These are phyloP conservation scores for Phlebopus sp. DNA, from an alignment of 1,284 basidiomycete species.

Conservation along the genomic window DNA sequence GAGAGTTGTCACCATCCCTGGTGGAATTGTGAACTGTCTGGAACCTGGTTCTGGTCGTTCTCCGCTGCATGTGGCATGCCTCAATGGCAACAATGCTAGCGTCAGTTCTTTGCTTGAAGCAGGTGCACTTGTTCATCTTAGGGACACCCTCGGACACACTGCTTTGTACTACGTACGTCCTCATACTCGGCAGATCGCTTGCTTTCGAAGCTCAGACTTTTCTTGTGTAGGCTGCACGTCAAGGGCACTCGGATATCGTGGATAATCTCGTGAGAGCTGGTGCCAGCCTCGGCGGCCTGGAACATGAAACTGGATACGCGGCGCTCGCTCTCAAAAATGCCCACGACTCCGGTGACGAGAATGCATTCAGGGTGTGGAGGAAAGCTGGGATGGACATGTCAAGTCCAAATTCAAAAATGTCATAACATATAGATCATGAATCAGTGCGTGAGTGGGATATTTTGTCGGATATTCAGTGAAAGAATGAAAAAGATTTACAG, in stretches of 20 bases:
- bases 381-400: conserved; percentile 35
- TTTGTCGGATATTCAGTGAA: conserved; percentile 2
- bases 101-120: conserved; percentile 65
- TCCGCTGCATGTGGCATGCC: conserved; percentile 78
- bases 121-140: conserved; percentile 84
- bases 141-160: conserved; percentile 79
- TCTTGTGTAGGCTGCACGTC: conserved; percentile 58
- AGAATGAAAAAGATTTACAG: not conserved
- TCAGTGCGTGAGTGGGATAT: conserved; percentile 21
- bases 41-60: conserved; percentile 69
- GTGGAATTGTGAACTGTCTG: conserved; percentile 68
- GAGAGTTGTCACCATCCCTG: conserved; percentile 41
- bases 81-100: conserved; percentile 61
- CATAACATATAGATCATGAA: conserved; percentile 1
- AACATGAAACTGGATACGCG: conserved; percentile 60
- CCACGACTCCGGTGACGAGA: conserved; percentile 40
- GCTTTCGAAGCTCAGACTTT: not conserved
- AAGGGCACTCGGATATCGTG: conserved; percentile 61
- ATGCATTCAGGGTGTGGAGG: conserved; percentile 50
- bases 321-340: conserved; percentile 50
- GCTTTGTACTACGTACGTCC: conserved; percentile 68
- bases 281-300: conserved; percentile 66
- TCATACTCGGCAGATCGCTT: not conserved
- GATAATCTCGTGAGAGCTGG: conserved; percentile 71
- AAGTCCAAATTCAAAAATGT: not conserved